Base-by-base conservation (phyloP, 129 eudicot species). In the Ambrosia artemisiifolia region DNA sequence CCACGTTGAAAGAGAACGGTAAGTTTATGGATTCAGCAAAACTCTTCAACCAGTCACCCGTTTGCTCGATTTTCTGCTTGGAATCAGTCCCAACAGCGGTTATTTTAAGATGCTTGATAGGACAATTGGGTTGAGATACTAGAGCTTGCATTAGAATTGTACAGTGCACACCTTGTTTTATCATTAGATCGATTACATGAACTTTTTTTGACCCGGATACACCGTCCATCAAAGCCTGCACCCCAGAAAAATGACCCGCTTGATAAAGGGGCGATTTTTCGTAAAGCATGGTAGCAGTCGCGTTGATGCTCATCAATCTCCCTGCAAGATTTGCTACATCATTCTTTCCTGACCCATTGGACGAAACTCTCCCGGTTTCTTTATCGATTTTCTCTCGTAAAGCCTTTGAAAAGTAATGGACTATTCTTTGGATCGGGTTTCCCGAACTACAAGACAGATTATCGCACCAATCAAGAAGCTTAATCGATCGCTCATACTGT, bases 101-200 rank as follows among this genome's bases (percentile, higher is more conserved):
- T 16, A 82, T 48, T 73, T 70, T 82, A 33, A 82, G 83, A 74
- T 73, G 80, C 63, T 74, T 71, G n/a, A 78, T 43, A 19, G 69
- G 43, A 32, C 63, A 61, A 42, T 51, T 69, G 19, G 65, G 33
- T 78, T 63, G 83, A 24, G 80, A 76, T 3, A 49, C 70, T 32
- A 82, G 83, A 32, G 83, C 86, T 77, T 78, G 86, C 86, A 82
- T 82, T 18, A 82, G 61, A 49, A 82, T 72, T 30, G 82, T 74
- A 63, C 69, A 14, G 1, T 82, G 86, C 3, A 64, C 38, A 11
- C 83, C 86, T 7, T 74, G 74, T 72, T 18, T 74, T 7, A 82
- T 79, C 4, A 72, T 28, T 3, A 82, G 86, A 56, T 82, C 86
- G 17, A 82, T 74, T 38, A 82, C 9, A 44, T 82, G 86, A 38